Base-by-base conservation (phyloP, 495 filamentous ascomycete genomes). In the Penicillium parvum region DNA sequence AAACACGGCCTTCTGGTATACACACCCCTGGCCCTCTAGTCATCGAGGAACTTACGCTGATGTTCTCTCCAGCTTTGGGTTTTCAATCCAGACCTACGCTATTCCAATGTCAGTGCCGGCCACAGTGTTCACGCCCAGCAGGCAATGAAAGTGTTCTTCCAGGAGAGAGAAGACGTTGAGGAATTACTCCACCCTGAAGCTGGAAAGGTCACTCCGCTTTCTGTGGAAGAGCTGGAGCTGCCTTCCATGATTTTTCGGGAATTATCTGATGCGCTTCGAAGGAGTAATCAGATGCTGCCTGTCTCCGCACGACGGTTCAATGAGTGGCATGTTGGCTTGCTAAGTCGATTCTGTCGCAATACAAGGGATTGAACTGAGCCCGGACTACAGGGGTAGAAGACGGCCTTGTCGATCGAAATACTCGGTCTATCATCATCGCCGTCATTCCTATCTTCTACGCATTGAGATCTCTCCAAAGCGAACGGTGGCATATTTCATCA, bases 101-200 rank as follows among this genome's bases (percentile, higher is more conserved):
- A 84, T 49, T 76, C 76, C 10, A 78, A 73, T 12, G 73, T 76
- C 0, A 68, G 62, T 21, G 9, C 52, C 3, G 47, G 58, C 1
- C 49, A 62, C 18, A 58, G 42, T 14, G 53, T 69, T 18, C 47
- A 53, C 15, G 51, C 66, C 16, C 66, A 68, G 35, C 63, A 69
- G n/a, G 84, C 81, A 3, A 75, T 86, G 60, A 88, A 87, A 45
- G 68, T 87, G 3, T 72, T 87, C 20, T 87, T 79, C 49, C 76
- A 76, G 25, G 47, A 56, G 15, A 57, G 78, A 2, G 45, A 48
- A 1, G 66, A 81, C 32, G 72, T 81, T 3, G 71, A 83, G 23
- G 63, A 55, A 22, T 52, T 84, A 36, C 66, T 84, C 3, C 71
- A 77, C 41, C 68, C 64, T 0, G 71, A 69, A 8, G 55, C 74